Percentiles rank a stretch among this genome's conserved stretches.
Conservation (phyloP, 2,329 filamentous ascomycete species). For the Aspergillus arachidicola region DNA sequence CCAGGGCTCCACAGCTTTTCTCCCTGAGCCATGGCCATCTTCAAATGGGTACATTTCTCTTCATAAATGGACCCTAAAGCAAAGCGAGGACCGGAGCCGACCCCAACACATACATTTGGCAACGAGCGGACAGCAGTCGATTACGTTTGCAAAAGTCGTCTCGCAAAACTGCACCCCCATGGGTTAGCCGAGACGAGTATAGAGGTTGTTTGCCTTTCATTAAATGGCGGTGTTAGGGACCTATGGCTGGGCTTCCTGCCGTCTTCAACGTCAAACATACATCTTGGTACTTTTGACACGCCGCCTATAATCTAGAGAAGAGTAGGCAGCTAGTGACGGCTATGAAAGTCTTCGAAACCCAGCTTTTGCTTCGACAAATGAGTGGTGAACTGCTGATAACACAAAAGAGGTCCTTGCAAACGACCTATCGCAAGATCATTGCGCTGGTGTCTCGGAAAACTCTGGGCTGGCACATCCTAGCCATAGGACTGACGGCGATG, state of each 20-base stretch:
- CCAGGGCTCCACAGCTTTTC: constrained; percentile 10
- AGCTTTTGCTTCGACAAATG: not conserved
- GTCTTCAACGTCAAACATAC: constrained; percentile 29
- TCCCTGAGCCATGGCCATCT: constrained; percentile 9
- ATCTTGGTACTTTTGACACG: constrained; percentile 23
- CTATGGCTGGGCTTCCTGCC: constrained; percentile 29
- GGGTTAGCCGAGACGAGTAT: constrained; percentile 20
- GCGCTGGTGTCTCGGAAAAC: constrained; percentile 21
- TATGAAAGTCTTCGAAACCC: not conserved
- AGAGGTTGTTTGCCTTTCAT: constrained; percentile 33
- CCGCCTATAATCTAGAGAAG: not conserved
- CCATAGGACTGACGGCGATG: constrained; percentile 3
- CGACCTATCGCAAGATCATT: constrained; percentile 9
- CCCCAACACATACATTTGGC: constrained; percentile 7
- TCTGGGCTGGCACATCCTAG: constrained; percentile 10
- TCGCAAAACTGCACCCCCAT: constrained; percentile 22
- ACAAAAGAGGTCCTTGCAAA: constrained; percentile 18
- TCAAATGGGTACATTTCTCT: constrained; percentile 9
- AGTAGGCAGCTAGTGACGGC: not conserved
- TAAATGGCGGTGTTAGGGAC: constrained; percentile 15
- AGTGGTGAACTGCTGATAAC: not conserved
- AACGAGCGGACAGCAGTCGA: constrained; percentile 28
- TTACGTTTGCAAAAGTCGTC: constrained; percentile 34
- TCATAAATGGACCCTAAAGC: constrained; percentile 1
- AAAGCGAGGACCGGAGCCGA: constrained; percentile 8